Percentiles rank a stretch among this genome's conserved stretches.
phyloP scores from a whole-genome alignment of 306 rosid genomes.

The Pachyrhizus erosus region DNA sequence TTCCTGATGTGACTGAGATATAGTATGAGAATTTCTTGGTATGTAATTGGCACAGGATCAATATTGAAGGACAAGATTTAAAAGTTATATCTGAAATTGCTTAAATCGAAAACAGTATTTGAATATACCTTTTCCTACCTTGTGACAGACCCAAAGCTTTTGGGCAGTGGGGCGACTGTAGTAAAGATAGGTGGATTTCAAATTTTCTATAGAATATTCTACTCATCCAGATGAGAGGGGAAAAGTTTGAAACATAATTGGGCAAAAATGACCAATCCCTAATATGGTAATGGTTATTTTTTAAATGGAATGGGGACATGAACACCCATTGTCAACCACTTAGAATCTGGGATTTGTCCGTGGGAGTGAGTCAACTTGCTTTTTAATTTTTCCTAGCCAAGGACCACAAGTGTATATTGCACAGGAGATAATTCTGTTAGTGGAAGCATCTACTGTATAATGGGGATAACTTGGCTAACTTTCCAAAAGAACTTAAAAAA shows the following conservation, averaged over 20 bases:
- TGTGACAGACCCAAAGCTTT: background rate
- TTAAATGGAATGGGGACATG: constrained; percentile 13
- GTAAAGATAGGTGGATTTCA: constrained; percentile 16
- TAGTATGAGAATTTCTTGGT: background rate
- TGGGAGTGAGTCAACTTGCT: constrained; percentile 5
- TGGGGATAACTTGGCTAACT: background rate
- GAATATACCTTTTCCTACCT: background rate
- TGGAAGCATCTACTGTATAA: background rate
- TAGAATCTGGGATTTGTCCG: constrained; percentile 7
- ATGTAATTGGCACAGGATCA: background rate
- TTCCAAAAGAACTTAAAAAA: background rate
- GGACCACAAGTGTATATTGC: background rate
- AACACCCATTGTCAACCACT: constrained; percentile 15
- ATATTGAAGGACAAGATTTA: background rate
- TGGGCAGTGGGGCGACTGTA: constrained; percentile 1
- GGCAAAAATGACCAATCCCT: background rate
- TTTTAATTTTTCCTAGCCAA: background rate
- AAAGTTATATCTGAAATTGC: background rate
- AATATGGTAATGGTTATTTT: background rate
- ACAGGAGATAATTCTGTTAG: background rate
- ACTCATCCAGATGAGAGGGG: constrained; percentile 13
- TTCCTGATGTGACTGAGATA: background rate
- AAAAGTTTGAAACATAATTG: constrained; percentile 9
- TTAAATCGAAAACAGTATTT: background rate
- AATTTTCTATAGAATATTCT: background rate